Evolutionary conservation across 2,329 filamentous ascomycete species (phyloP).

Genomic region (Xylariaceae sp.): DNA sequence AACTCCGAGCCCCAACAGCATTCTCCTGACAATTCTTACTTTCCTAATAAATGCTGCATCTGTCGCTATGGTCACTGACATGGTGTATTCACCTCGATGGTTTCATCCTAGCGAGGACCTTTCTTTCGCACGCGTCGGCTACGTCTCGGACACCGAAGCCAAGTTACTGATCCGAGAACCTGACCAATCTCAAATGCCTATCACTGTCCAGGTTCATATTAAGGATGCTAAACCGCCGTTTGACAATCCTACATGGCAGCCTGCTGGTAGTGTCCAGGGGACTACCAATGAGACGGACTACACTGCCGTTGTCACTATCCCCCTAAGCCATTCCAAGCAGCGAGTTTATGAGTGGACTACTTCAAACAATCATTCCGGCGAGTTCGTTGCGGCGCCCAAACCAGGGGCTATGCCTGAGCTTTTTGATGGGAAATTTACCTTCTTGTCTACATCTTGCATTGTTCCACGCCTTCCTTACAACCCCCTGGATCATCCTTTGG

Average conservation of each 20-base stretch:
- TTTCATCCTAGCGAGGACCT: slow-evolving; percentile 73
- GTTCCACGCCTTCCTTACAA: slow-evolving; percentile 90
- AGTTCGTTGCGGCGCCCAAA: slow-evolving; percentile 76
- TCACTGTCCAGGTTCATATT: slow-evolving; percentile 69
- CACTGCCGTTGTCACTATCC: slow-evolving; percentile 71
- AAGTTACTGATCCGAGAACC: slow-evolving; percentile 86
- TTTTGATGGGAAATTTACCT: slow-evolving; percentile 76
- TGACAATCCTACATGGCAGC: slow-evolving; percentile 66
- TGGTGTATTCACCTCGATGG: slow-evolving; percentile 72
- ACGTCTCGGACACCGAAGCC: slow-evolving; percentile 79
- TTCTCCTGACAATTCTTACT: slow-evolving; percentile 66
- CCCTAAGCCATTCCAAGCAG: slow-evolving; percentile 65
- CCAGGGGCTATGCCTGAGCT: slow-evolving; percentile 64
- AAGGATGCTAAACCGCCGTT: slow-evolving; percentile 54
- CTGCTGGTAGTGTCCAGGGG: slow-evolving; percentile 64
- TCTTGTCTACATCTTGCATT: slow-evolving; percentile 90
- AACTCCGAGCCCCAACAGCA: slow-evolving; percentile 71
- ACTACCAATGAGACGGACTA: slow-evolving; percentile 81
- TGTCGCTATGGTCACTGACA: slow-evolving; percentile 72
- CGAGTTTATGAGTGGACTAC: slow-evolving; percentile 81
- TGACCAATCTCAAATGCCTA: slow-evolving; percentile 70
- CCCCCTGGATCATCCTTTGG: slow-evolving; percentile 78
- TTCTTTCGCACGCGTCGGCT: slow-evolving; percentile 84
- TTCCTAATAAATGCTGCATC: slow-evolving; percentile 73
- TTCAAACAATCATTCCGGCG: slow-evolving; percentile 84